phyloP scores from a whole-genome alignment of 352 stramenopile genomes.

The Phytophthora ramorum region DNA sequence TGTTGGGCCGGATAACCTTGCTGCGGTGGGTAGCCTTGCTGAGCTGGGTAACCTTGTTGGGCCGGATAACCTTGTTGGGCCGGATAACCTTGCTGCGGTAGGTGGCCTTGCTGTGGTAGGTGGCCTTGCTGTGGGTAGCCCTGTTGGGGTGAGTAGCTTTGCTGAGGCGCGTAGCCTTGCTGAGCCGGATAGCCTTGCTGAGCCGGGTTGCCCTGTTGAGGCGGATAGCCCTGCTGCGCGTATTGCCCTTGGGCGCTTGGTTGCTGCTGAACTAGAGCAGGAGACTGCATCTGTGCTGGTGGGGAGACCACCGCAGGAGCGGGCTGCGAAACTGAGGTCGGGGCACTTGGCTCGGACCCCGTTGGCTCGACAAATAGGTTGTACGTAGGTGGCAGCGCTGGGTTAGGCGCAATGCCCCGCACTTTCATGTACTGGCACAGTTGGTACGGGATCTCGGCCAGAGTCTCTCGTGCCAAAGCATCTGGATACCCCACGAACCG shows the following conservation, averaged over 20 bases:
- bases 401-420: constrained; percentile 59
- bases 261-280: constrained; percentile 28
- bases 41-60: constrained; percentile 26
- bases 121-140: constrained; percentile 27
- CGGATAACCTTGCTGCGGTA: constrained; percentile 22
- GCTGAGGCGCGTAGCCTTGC: constrained; percentile 28
- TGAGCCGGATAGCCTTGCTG: constrained; percentile 21
- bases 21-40: constrained; percentile 25
- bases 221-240: constrained; percentile 18
- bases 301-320: constrained; percentile 21
- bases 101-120: constrained; percentile 22
- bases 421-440: constrained; percentile 84
- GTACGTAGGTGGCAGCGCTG: constrained; percentile 52
- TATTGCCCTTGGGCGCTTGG: constrained; percentile 34
- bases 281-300: constrained; percentile 17
- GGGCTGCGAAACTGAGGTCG: constrained; percentile 24
- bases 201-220: constrained; percentile 12
- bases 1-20: constrained; percentile 19
- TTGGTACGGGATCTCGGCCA: constrained; percentile 79
- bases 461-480: constrained; percentile 55
- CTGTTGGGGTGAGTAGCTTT: constrained; percentile 18
- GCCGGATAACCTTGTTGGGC: constrained; percentile 27
- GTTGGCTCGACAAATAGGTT: constrained; percentile 52
- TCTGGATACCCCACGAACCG: constrained; percentile 53
- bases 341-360: constrained; percentile 7